Base-by-base conservation (phyloP, 2,329 filamentous ascomycete species). In the Botrytis fabae region DNA sequence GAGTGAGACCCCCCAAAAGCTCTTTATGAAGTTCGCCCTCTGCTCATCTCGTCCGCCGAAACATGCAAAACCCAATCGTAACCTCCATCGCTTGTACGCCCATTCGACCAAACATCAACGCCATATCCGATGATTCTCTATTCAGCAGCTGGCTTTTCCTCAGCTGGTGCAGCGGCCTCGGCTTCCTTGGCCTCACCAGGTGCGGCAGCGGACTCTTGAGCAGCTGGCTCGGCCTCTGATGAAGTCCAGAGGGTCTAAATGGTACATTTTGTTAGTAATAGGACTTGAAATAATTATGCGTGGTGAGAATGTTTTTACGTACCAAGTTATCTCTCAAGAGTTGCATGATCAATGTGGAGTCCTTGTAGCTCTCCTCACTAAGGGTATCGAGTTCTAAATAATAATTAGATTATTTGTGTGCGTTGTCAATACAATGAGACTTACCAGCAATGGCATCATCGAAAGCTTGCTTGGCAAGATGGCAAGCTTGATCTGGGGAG, bases 271-370 rank as follows among this genome's bases (percentile, higher is more conserved):
- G 65, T 75, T 69, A 75, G 71, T 66, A 42, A 54, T 38, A 38
- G 32, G 40, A 40, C 46, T 40, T 20, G 25, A 5, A 28, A 28
- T 22, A 14, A 40, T 5, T 14, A 54, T 38, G 44, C 14, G 16
- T 7, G 1, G 28, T 16, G 22, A 25, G 14, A 32, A 54, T 9
- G 28, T n/a, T 46, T 46, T 42, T 44, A 18, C 6, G 35, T 78
- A 80, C 79, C 77, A 98, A 89, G 90, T 98, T 98, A 88, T 98
- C 95, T 84, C 95, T 93, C 84, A 98, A 91, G 76, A 98, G 89
- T 88, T 98, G 95, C 95, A 98, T 98, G 88, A 98, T 98, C 81
- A 98, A 90, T 75, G 95, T 98, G 89, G 94, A 97, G 86, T 98
- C 95, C 82, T 95, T 93, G 92, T 98, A 98, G 76, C 94, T 97